Conservation (phyloP, 306 rosid species). For the Casuarina cunninghamiana region DNA sequence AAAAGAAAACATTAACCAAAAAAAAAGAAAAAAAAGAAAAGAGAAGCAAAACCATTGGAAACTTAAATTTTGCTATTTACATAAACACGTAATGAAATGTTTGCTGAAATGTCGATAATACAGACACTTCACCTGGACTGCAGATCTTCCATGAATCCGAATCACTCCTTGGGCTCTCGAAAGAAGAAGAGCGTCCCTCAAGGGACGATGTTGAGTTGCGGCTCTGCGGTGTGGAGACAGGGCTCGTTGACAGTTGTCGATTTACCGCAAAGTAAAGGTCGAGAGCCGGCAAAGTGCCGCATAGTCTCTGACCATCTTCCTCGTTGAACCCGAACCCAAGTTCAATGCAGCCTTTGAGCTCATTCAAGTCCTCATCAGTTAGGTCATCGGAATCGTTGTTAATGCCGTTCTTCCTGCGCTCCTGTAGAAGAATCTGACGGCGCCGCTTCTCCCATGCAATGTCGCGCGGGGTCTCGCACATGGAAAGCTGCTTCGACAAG, state of each 20-base stretch:
- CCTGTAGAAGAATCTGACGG: conserved; percentile 46
- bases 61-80: not conserved
- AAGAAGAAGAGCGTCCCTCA: conserved; percentile 47
- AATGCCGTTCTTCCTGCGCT: conserved; percentile 35
- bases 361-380: conserved; percentile 70
- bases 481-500: conserved; percentile 51
- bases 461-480: conserved; percentile 57
- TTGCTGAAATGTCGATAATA: not conserved
- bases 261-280: conserved; percentile 91
- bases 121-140: conserved; percentile 54
- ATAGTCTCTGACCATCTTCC: conserved; percentile 70
- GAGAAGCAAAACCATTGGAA: not conserved
- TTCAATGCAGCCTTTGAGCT: conserved; percentile 83
- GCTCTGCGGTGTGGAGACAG: conserved; percentile 60
- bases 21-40: not conserved
- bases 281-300: conserved; percentile 85
- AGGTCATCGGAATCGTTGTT: conserved; percentile 35
- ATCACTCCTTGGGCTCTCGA: conserved; percentile 50
- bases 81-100: not conserved
- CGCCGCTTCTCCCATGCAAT: conserved; percentile 83
- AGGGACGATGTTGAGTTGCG: conserved; percentile 43
- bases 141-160: conserved; percentile 81
- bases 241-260: conserved; percentile 55
- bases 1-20: not conserved
- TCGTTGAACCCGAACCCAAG: conserved; percentile 93